Evolutionary conservation across 1,139 yeast species (phyloP).

Genomic region (Spencermartinsiella ligniputridi): DNA sequence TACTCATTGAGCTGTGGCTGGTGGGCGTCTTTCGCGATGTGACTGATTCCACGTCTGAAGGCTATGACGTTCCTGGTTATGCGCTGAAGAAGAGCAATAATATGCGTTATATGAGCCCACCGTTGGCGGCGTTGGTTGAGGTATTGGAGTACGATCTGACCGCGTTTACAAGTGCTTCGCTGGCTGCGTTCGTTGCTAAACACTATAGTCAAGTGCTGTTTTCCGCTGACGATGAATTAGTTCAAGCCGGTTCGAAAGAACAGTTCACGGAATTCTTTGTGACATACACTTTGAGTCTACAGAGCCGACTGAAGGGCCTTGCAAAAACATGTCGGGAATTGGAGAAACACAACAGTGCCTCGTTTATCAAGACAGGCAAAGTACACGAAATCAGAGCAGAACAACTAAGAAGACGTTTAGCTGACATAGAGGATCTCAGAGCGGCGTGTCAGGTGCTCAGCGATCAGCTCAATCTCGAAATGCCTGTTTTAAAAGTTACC

Average conservation of each 20-base stretch:
- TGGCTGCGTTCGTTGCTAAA: conserved; percentile 50
- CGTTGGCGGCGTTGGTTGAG: conserved; percentile 51
- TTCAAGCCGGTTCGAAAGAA: conserved; percentile 22
- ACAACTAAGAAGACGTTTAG: conserved; percentile 39
- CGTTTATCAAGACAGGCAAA: conserved; percentile 65
- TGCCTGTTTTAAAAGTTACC: conserved; percentile 34
- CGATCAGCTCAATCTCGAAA: conserved; percentile 36
- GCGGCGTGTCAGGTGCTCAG: conserved; percentile 45
- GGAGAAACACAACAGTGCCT: conserved; percentile 44
- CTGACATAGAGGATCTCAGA: conserved; percentile 44
- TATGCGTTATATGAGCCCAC: conserved; percentile 34
- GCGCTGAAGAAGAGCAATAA: conserved; percentile 30
- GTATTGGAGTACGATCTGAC: conserved; percentile 45
- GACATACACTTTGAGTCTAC: conserved; percentile 46
- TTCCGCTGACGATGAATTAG: conserved; percentile 8
- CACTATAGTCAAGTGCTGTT: conserved; percentile 37
- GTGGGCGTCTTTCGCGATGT: conserved; percentile 42
- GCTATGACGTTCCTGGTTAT: conserved; percentile 39
- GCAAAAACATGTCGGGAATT: conserved; percentile 38
- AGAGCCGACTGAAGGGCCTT: conserved; percentile 36
- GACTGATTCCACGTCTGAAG: conserved; percentile 20
- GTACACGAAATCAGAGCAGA: conserved; percentile 49
- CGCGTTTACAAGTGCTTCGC: conserved; percentile 39
- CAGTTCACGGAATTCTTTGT: conserved; percentile 39
- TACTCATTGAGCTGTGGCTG: conserved; percentile 59